A percentile compares a stretch with the other conserved stretches of the same genome.
These are phyloP conservation scores for Talaromyces nanjingensis DNA, from an alignment of 495 filamentous ascomycete genomes.

Conservation along the genomic window DNA sequence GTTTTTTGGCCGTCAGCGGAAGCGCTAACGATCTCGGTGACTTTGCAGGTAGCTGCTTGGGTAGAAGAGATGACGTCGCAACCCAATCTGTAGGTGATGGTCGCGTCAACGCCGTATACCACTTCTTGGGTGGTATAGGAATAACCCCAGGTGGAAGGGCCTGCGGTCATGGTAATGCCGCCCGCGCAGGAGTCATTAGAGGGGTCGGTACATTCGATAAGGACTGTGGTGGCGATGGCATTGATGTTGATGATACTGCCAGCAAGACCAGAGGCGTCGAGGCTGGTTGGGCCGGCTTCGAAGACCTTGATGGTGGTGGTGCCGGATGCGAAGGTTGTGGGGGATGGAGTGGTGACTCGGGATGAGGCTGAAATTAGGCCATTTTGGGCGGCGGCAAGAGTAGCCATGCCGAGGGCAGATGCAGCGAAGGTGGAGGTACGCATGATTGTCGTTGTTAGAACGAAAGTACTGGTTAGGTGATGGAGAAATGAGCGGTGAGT, in stretches of 20 bases:
- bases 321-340: not conserved
- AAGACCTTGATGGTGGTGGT: not conserved
- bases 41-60: not conserved
- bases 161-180: not conserved
- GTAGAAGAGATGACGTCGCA: not conserved
- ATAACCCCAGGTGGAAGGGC: not conserved
- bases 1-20: not conserved
- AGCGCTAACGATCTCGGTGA: not conserved
- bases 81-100: not conserved
- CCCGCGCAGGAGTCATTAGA: not conserved
- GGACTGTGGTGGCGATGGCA: not conserved
- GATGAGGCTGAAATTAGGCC: not conserved
- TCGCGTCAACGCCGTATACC: not conserved
- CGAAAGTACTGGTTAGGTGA: not conserved
- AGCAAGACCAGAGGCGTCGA: not conserved
- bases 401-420: not conserved
- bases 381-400: not conserved
- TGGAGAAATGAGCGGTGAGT: not conserved
- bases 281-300: not conserved
- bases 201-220: not conserved
- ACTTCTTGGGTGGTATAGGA: not conserved
- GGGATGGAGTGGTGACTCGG: not conserved
- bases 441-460: not conserved
- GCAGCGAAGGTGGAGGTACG: not conserved
- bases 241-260: not conserved